Base-by-base conservation (phyloP, 1,139 yeast genomes). In the Lodderomyces metapsilosis region DNA sequence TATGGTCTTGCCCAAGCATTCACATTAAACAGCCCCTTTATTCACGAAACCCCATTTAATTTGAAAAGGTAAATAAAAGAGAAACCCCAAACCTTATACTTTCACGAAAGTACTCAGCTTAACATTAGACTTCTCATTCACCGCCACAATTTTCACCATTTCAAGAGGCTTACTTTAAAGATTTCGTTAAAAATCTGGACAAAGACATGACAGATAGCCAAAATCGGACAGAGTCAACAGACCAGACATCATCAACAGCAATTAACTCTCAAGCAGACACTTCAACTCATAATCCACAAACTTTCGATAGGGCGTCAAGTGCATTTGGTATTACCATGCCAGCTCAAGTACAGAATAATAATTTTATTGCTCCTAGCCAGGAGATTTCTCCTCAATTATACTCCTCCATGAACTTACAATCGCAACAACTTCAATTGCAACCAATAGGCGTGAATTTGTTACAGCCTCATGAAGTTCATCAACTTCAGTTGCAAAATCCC, bases 151-250 rank as follows among this genome's bases (percentile, higher is more conserved):
- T n/a, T n/a, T n/a, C n/a, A n/a, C n/a, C n/a, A n/a, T n/a, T n/a
- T n/a, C n/a, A n/a, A n/a, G n/a, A n/a, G n/a, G n/a, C n/a, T n/a
- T n/a, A n/a, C n/a, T n/a, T 31, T 31, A 20, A 16, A 13, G 22
- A 9, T 25, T 32, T 33, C 21, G 33, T 34, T 38, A 39, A 37
- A 42, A 37, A 37, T 39, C 39, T 36, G 25, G 20, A 38, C 13
- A 30, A 43, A 40, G 42, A 35, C 22, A 43, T 43, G 46, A 38
- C 46, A 37, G 37, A 43, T 43, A 43, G 38, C 36, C 39, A 18
- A n/a, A 38, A 36, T 20, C 40, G 20, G 28, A 37, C 22, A 15
- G 37, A 25, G 12, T 5, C 16, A 25, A 10, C 10, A 20, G 28
- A 23, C n/a, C 27, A 21, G n/a, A n/a, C n/a, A 34, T 12, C 18